A percentile compares a stretch with the other conserved stretches of the same genome.
Evolutionary conservation across 805 yeast species (phyloP).

Genomic region (Phaffomyces antillensis): DNA sequence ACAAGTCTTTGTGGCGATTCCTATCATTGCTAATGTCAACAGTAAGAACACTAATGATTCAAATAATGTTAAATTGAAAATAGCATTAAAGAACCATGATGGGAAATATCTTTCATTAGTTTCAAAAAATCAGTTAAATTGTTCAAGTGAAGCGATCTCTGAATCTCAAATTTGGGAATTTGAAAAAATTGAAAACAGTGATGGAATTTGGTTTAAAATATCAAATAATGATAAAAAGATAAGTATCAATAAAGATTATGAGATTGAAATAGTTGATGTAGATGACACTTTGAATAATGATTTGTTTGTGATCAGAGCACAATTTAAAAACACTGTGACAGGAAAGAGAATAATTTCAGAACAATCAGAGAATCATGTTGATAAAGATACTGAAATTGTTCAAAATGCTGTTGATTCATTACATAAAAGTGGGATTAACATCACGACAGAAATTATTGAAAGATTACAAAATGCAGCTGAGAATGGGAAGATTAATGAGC

Average conservation of each 20-base stretch:
- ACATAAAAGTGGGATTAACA: conserved; percentile 14
- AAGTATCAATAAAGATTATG: not conserved
- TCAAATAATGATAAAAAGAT: conserved; percentile 11
- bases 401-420: conserved; percentile 19
- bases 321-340: conserved; percentile 12
- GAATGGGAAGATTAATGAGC: conserved; percentile 31
- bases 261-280: not conserved
- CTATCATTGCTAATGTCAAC: conserved; percentile 7
- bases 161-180: conserved; percentile 22
- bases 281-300: not conserved
- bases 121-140: conserved; percentile 14
- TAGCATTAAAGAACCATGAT: conserved; percentile 24
- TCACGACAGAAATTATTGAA: conserved; percentile 11
- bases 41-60: not conserved
- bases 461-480: conserved; percentile 13
- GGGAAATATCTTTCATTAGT: conserved; percentile 22
- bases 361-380: not conserved
- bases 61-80: conserved; percentile 4
- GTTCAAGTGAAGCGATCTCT: conserved; percentile 28
- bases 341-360: conserved; percentile 11
- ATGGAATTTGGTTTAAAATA: conserved; percentile 4
- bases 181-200: conserved; percentile 8
- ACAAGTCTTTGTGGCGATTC: conserved; percentile 26
- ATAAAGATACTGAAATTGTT: conserved; percentile 8
- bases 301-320: conserved; percentile 12